Conservation (phyloP, 345 rosid species). For the Kandelia obovata region DNA sequence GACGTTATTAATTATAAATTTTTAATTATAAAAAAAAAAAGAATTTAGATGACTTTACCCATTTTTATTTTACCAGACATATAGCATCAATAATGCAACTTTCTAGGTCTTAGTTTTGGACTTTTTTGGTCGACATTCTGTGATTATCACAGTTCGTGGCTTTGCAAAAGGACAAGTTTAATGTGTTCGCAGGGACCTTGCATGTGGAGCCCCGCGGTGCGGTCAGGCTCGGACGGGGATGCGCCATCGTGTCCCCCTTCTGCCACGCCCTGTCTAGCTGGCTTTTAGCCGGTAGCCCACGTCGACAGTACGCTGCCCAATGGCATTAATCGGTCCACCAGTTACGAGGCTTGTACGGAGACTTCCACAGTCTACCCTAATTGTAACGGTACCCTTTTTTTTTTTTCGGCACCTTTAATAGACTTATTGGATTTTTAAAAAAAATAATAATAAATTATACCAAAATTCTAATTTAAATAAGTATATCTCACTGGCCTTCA, state of each 20-base stretch:
- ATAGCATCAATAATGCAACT: no score
- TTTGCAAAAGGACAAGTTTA: slow-evolving; percentile 1
- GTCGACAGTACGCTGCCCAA: neutral
- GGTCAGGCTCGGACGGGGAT: slow-evolving; percentile 20
- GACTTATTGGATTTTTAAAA: no score
- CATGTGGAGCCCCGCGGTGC: slow-evolving; percentile 13
- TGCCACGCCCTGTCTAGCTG: neutral
- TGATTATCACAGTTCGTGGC: neutral
- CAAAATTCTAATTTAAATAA: no score
- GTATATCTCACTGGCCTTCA: no score
- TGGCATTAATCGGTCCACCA: neutral
- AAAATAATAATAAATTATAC: no score
- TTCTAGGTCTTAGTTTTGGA: neutral
- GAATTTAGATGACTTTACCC: no score
- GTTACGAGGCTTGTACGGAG: neutral
- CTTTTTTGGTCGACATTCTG: neutral
- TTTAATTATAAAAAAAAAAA: no score
- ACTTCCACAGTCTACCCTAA: no score
- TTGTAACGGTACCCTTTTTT: no score
- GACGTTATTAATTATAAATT: no score
- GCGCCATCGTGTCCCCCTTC: neutral
- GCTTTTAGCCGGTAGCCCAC: neutral
- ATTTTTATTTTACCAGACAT: no score
- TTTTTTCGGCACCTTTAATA: no score
- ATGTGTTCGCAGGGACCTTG: neutral